A percentile compares a stretch with the other conserved stretches of the same genome.
phyloP scores from a whole-genome alignment of 1,284 basidiomycete species.

The Malassezia obtusa region DNA sequence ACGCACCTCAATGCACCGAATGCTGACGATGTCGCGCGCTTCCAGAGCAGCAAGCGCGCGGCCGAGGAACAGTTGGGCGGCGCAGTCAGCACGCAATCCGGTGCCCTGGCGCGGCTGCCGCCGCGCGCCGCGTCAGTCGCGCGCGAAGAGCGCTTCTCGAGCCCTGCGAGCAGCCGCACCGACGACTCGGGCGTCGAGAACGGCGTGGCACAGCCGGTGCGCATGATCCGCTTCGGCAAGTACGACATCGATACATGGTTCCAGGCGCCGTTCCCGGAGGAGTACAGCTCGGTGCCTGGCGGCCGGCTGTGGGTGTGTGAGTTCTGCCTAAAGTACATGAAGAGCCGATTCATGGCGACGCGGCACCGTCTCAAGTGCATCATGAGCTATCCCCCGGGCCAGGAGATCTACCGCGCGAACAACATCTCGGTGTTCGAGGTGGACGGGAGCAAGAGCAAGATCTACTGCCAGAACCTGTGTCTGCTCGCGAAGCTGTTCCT shows the following conservation, averaged over 20 bases:
- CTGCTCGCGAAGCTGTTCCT: constrained; percentile 98
- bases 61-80: constrained; percentile 58
- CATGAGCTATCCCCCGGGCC: constrained; percentile 84
- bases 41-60: constrained; percentile 61
- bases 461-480: constrained; percentile 99
- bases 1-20: constrained; percentile 61
- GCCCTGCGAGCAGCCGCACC: constrained; percentile 9
- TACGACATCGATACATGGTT: constrained; percentile 98
- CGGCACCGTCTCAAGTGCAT: constrained; percentile 89
- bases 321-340: constrained; percentile 97
- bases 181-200: background rate
- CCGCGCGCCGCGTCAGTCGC: constrained; percentile 3
- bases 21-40: constrained; percentile 63
- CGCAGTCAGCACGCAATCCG: background rate
- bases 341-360: constrained; percentile 75
- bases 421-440: constrained; percentile 89
- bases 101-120: background rate
- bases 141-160: constrained; percentile 12
- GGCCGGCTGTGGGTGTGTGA: constrained; percentile 94
- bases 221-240: constrained; percentile 73
- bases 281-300: constrained; percentile 85
- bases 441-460: constrained; percentile 95
- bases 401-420: constrained; percentile 93
- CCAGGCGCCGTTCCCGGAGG: constrained; percentile 95
- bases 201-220: constrained; percentile 33